Percentiles rank a stretch among this genome's conserved stretches.
These are phyloP conservation scores for Stentor coeruleus DNA, from an alignment of 73 alveolate genomes.

Conservation along the genomic window DNA sequence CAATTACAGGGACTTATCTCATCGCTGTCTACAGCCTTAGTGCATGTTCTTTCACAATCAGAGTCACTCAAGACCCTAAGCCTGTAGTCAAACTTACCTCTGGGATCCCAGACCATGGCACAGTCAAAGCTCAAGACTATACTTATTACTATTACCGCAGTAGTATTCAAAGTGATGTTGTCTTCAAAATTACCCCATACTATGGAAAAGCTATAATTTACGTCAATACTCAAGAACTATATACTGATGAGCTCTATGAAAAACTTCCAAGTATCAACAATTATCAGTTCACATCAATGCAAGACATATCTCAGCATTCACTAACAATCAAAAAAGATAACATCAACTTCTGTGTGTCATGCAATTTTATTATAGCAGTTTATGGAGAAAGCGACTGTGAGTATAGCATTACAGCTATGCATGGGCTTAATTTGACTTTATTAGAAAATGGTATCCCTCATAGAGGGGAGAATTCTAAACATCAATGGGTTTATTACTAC, in stretches of 20 bases:
- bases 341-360: background rate
- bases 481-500: background rate
- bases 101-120: background rate
- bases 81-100: background rate
- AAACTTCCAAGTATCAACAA: background rate
- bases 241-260: background rate
- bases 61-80: background rate
- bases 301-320: background rate
- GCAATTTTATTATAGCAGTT: background rate
- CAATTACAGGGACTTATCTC: constrained; percentile 3
- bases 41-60: background rate
- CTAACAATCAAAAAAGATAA: background rate
- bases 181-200: background rate
- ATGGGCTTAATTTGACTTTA: background rate
- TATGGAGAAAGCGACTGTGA: background rate
- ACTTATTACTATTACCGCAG: background rate
- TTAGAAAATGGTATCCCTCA: background rate
- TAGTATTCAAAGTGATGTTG: background rate
- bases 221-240: background rate
- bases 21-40: background rate
- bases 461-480: background rate
- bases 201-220: background rate
- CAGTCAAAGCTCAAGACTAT: background rate
- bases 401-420: background rate
- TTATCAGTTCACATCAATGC: background rate